These are phyloP conservation scores for Inga oerstediana DNA, from an alignment of 306 rosid genomes.

Conservation along the genomic window DNA sequence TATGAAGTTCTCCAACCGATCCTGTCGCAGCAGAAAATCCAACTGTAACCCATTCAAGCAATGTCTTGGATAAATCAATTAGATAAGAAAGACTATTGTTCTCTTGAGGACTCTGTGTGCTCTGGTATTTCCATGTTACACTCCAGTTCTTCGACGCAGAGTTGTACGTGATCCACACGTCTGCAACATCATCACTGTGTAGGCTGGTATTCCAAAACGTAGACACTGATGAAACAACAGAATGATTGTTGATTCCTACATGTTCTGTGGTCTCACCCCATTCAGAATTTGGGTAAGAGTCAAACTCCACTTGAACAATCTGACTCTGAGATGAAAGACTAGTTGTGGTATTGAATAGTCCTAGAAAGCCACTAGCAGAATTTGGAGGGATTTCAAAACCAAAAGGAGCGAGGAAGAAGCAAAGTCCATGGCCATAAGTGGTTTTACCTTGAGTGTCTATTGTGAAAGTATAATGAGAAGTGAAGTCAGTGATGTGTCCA, in stretches of 20 bases:
- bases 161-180: constrained; percentile 26
- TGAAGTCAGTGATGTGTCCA: constrained; percentile 25
- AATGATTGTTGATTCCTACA: constrained; percentile 31
- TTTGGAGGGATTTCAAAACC: constrained; percentile 21
- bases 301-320: constrained; percentile 34
- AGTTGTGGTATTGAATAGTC: constrained; percentile 19
- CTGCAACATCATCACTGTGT: constrained; percentile 14
- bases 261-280: constrained; percentile 21
- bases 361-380: constrained; percentile 16
- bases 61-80: constrained; percentile 13
- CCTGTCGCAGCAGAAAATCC: constrained; percentile 28
- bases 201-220: constrained; percentile 33
- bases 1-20: neutral
- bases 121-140: constrained; percentile 31
- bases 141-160: constrained; percentile 19
- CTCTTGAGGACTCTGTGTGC: neutral
- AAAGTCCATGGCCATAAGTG: neutral
- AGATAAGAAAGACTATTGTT: constrained; percentile 16
- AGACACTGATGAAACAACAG: neutral
- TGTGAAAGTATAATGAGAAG: constrained; percentile 28
- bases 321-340: neutral
- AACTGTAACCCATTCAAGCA: constrained; percentile 39
- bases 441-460: neutral
- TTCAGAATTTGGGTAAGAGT: neutral
- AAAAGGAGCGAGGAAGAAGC: constrained; percentile 36